A percentile compares a stretch with the other conserved stretches of the same genome.
phyloP scores from a whole-genome alignment of 176 grass and related monocot species.

The Lolium multiflorum region DNA sequence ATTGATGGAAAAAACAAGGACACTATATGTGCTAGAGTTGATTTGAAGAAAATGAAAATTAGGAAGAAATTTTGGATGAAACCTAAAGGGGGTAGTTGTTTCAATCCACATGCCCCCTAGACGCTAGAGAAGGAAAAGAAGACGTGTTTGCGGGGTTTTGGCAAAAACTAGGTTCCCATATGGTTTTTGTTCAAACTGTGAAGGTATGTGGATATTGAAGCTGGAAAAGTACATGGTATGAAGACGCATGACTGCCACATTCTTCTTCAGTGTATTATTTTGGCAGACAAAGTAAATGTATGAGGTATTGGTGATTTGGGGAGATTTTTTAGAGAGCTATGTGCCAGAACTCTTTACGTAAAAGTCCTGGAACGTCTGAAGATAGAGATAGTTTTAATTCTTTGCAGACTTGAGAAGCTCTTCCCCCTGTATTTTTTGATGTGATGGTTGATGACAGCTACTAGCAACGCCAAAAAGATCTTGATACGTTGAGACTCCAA shows the following conservation, averaged over 20 bases:
- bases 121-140: not conserved
- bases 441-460: not conserved
- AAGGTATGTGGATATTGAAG: constrained; percentile 1
- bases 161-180: not conserved
- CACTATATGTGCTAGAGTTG: too few species aligned
- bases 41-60: not conserved
- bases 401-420: not conserved
- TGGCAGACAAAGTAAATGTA: not conserved
- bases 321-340: not conserved
- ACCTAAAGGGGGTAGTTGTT: too few species aligned
- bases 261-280: too few species aligned
- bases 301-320: not conserved
- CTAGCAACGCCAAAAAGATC: too few species aligned
- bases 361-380: not conserved
- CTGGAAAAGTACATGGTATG: not conserved
- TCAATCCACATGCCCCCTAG: not conserved
- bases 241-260: not conserved
- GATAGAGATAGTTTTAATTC: not conserved
- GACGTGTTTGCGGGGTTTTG: not conserved
- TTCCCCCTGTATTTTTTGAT: not conserved
- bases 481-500: not conserved
- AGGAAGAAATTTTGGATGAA: not conserved
- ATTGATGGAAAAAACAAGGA: too few species aligned
- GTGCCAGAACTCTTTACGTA: not conserved
- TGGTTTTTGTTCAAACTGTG: not conserved